Conservation (phyloP, 1,139 yeast genomes). For the Kodamaea suecica region DNA sequence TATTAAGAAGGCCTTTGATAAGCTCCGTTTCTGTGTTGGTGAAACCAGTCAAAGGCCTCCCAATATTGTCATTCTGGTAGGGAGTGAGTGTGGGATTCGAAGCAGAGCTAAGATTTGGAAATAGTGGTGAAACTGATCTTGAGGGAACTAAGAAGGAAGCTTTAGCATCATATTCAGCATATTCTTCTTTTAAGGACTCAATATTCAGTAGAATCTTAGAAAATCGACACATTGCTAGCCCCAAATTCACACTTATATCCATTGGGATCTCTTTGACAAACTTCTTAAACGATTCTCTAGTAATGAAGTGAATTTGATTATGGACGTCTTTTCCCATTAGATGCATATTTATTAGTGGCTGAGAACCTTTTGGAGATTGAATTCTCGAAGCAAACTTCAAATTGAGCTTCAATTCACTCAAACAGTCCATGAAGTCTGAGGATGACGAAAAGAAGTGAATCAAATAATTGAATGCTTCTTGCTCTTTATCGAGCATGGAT, state of each 20-base stretch:
- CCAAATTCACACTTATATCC: slow-evolving; percentile 4
- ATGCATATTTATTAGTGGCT: no score
- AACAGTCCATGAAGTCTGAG: not conserved
- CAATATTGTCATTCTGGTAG: no score
- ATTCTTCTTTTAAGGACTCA: slow-evolving; percentile 6
- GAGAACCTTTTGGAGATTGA: not conserved
- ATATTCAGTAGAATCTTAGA: slow-evolving; percentile 5
- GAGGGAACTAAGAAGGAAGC: no score
- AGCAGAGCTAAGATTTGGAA: no score
- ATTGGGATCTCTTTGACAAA: slow-evolving; percentile 5
- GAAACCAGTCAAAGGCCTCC: no score
- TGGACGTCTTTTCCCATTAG: slow-evolving; percentile 1
- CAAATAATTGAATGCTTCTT: slow-evolving; percentile 3
- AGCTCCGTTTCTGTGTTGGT: no score
- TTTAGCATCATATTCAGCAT: not conserved
- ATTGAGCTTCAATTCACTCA: not conserved
- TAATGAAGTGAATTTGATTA: not conserved
- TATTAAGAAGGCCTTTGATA: no score
- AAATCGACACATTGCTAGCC: slow-evolving; percentile 2
- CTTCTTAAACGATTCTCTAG: slow-evolving; percentile 3
- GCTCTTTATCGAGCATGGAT: slow-evolving; percentile 1
- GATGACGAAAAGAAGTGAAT: slow-evolving; percentile 4
- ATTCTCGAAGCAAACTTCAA: not conserved
- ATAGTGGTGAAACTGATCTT: no score
- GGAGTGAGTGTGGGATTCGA: no score